Conservation (phyloP, 2,329 filamentous ascomycete species). For the Botrytis hyacinthi region DNA sequence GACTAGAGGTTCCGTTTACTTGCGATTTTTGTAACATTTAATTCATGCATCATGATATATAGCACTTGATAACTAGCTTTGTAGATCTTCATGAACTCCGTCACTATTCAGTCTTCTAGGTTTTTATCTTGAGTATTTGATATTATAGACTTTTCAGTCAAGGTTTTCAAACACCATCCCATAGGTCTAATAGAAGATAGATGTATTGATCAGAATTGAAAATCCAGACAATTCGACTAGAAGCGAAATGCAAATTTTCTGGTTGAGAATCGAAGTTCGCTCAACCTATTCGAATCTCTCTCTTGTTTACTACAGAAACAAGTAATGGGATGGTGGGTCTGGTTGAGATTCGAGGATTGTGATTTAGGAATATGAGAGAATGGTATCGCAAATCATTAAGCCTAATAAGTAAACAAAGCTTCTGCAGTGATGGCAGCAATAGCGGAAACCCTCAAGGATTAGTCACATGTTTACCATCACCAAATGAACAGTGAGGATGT, state of each 20-base stretch:
- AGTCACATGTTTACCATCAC: neutral
- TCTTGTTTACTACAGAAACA: neutral
- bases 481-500: neutral
- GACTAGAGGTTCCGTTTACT: neutral
- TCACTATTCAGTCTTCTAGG: neutral
- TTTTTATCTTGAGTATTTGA: no score
- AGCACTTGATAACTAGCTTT: rapidly evolving
- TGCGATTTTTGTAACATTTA: rapidly evolving
- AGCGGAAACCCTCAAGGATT: neutral
- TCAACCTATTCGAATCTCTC: neutral
- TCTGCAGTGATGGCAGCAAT: neutral
- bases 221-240: neutral
- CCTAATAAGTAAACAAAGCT: neutral
- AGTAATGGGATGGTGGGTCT: neutral
- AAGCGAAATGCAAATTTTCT: neutral
- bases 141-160: neutral
- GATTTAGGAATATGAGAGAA: neutral
- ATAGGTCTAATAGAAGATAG: rapidly evolving
- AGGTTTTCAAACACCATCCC: rapidly evolving
- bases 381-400: neutral
- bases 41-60: neutral
- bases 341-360: neutral
- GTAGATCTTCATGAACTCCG: rapidly evolving
- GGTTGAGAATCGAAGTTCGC: neutral
- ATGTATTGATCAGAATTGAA: neutral